Conservation (phyloP, 2,329 filamentous ascomycete genomes). For the Gnomoniopsis sp. region DNA sequence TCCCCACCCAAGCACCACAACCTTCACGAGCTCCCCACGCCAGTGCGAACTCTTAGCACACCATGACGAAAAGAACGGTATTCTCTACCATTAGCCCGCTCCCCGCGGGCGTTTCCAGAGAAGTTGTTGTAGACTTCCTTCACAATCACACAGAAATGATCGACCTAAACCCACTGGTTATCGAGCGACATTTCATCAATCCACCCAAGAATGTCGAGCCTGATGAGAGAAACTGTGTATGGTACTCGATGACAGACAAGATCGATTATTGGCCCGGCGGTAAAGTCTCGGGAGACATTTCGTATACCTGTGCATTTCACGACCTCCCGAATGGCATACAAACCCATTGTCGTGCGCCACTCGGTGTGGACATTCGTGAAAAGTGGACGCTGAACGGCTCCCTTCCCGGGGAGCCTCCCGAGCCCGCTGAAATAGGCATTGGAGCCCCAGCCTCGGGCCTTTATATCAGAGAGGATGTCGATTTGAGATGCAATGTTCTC, state of each 20-base stretch:
- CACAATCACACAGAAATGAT: conserved; percentile 82
- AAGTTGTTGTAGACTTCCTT: conserved; percentile 70
- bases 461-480: conserved; percentile 82
- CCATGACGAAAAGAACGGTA: conserved; percentile 65
- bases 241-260: conserved; percentile 78
- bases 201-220: conserved; percentile 62
- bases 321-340: conserved; percentile 70
- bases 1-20: too few relatives aligned
- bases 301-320: conserved; percentile 78
- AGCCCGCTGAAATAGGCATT: conserved; percentile 63
- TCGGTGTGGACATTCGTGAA: conserved; percentile 74
- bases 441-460: conserved; percentile 65
- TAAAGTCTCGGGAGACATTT: conserved; percentile 62
- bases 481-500: conserved; percentile 76
- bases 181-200: conserved; percentile 65
- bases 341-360: conserved; percentile 80
- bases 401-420: conserved; percentile 64
- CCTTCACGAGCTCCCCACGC: neutral
- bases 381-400: conserved; percentile 75
- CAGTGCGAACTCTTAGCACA: neutral
- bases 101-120: conserved; percentile 63
- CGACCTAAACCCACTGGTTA: conserved; percentile 79
- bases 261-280: conserved; percentile 72
- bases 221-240: conserved; percentile 69
- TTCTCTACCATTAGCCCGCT: conserved; percentile 80